phyloP scores from a whole-genome alignment of 2,329 filamentous ascomycete genomes.

The Arthrobotrys entomopaga region DNA sequence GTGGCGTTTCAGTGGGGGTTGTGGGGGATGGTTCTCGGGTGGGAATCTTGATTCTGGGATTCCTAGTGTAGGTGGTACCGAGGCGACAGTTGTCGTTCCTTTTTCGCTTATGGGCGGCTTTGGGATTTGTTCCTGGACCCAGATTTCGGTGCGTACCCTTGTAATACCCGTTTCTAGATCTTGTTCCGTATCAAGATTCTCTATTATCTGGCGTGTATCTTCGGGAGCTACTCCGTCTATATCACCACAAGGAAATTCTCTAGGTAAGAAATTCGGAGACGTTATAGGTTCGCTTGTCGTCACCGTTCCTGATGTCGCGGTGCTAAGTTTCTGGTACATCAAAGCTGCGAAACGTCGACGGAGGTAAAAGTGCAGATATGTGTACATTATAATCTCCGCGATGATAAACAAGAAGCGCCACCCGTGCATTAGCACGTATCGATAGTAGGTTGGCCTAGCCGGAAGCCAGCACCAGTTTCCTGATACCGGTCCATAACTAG shows the following conservation, averaged over 20 bases:
- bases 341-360: conserved; percentile 20
- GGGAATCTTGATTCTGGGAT: conserved; percentile 10
- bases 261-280: neutral
- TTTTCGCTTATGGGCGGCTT: neutral
- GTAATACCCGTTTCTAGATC: neutral
- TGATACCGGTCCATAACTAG: conserved; percentile 62
- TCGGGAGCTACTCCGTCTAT: neutral
- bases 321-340: neutral
- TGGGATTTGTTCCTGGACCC: neutral
- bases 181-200: neutral
- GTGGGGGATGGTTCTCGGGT: neutral
- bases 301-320: neutral
- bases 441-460: conserved; percentile 60
- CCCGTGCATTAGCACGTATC: conserved; percentile 64
- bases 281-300: neutral
- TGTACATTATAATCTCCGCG: conserved; percentile 63
- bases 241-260: neutral
- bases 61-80: neutral
- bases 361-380: conserved; percentile 62
- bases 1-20: neutral
- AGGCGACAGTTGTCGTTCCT: neutral
- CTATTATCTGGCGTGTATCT: neutral
- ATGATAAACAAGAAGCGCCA: conserved; percentile 65
- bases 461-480: conserved; percentile 67
- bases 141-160: neutral